Base-by-base conservation (phyloP, 257 asterid species). In the Ilex asprella region DNA sequence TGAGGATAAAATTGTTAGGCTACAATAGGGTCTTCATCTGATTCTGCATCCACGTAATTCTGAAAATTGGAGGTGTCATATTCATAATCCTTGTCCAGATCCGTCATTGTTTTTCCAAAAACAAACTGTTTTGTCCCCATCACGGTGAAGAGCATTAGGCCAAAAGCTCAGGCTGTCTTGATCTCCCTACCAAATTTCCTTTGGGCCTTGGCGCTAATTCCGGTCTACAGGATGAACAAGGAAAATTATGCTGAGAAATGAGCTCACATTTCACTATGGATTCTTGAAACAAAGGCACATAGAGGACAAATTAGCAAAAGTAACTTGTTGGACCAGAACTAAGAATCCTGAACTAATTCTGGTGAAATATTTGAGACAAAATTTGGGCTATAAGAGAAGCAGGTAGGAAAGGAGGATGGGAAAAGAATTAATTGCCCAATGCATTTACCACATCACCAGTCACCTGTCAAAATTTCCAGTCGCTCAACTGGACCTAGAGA, bases 81-180 rank as follows among this genome's bases (percentile, higher is more conserved):
- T 59, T 70, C 74, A 27, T 70, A 77, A 67, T 83, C 89, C 39
- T 56, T 57, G 0, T 70, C 87, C 39, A 21, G 66, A 43, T 74
- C 66, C 73, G 89, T 91, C 99, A 93, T 93, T 10, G 99, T 75
- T 59, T 10, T 41, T 9, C 94, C 95, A 53, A 56, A 82, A 7
- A 31, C 63, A 50, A 89, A 89, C 0, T 74, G 83, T 74, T 93
- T 93, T 41, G 92, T 85, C 53, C 99, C 97, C 99, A 93, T 89
- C 32, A 92, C 76, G 61, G 97, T 89, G 84, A 93, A 93, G 2
- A 97, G 99, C 92, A 93, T 75, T 59, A 93, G 83, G 56, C 99
- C 96, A 54, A 93, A 93, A 56, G 95, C 90, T 30, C 99, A 81
- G 35, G 97, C 97, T 59, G 99, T 91, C 82, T 91, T 88, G 77